Evolutionary conservation across 2,329 filamentous ascomycete genomes (phyloP), one percentile per base, ranked within the genome.

Genomic region (Colletotrichum brevisporum): DNA sequence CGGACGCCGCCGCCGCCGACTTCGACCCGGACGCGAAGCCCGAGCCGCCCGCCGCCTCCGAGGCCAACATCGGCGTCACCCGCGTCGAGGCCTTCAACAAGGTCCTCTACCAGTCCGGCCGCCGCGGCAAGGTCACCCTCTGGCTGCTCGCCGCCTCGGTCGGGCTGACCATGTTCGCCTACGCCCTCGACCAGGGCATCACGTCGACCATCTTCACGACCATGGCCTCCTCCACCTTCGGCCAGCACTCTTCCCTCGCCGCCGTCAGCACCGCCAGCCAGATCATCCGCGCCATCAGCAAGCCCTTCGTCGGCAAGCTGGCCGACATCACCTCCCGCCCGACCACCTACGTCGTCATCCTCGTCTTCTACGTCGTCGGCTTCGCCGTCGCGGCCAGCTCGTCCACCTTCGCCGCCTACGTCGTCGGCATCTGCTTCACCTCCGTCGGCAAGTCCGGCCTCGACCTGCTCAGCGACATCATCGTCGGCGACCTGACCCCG

Each of bases 1-100:
- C 41, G 15, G 41, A 43, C 16, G 10, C 13, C 18, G 12, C 13
- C 18, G 12, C 39, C 12, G 54, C 21, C 39, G 39, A 41, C 8
- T n/a, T 43, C 16, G 41, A 43, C 16, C 41, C 27, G 55, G 41
- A 27, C 2, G 47, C 24, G 8, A 36, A 36, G 31, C 31, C 31
- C 31, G 8, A 36, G 31, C 31, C 31, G 8, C 31, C 31, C 8
- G 6, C 9, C 8, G 8, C 31, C 31, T 8, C 8, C 31, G 31
- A 36, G 31, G 41, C 55, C 15, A 39, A 8, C 4, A 57, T 57
- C 24, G 79, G 79, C 24, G 79, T 81, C 18, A 76, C 74, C 62
- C 75, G 73, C 26, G 79, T 80, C 53, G 78, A 81, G 71, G 79
- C 79, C 66, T 81, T 81, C 72, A 81, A 80, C 76, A 79, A 78